A percentile compares a stretch with the other conserved stretches of the same genome.
Evolutionary conservation across 2,329 filamentous ascomycete genomes (phyloP).

Genomic region (Penicillium sp.): DNA sequence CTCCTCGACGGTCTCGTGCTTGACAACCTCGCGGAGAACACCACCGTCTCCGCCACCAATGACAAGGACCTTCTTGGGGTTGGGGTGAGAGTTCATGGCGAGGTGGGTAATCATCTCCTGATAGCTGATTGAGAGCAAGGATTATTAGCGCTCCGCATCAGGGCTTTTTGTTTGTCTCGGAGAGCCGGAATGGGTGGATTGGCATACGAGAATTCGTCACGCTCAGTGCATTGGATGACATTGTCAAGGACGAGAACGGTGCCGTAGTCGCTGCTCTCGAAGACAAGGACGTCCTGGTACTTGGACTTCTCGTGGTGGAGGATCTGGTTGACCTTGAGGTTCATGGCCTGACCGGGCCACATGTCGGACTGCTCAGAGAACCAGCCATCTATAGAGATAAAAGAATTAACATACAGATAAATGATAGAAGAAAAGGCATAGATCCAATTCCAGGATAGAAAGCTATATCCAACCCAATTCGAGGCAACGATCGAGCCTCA

Average conservation of each 20-base stretch:
- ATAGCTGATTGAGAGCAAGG: conserved; percentile 59
- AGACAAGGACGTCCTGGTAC: conserved; percentile 99
- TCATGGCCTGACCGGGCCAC: conserved; percentile 99
- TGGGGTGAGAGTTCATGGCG: conserved; percentile 96
- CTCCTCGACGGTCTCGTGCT: conserved; percentile 97
- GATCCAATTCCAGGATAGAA: neutral
- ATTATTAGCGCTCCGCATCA: neutral
- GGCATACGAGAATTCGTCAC: conserved; percentile 88
- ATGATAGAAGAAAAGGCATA: neutral
- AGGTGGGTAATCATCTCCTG: conserved; percentile 99
- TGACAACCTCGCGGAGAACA: conserved; percentile 97
- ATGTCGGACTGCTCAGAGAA: conserved; percentile 98
- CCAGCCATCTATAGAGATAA: conserved; percentile 82
- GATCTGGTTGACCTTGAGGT: conserved; percentile 94
- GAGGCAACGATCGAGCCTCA: neutral
- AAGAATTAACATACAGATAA: conserved; percentile 17
- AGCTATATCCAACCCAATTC: conserved; percentile 7
- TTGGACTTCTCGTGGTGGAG: conserved; percentile 99
- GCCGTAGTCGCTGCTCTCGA: conserved; percentile 96
- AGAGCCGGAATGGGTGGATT: neutral
- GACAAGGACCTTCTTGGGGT: conserved; percentile 97
- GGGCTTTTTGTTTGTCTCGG: neutral
- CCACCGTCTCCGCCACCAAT: conserved; percentile 97
- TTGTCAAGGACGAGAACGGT: conserved; percentile 97
- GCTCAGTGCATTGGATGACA: conserved; percentile 98